A percentile compares a stretch with the other conserved stretches of the same genome.
These are phyloP conservation scores for Aspergillus cavernicola DNA, from an alignment of 495 filamentous ascomycete species.

Conservation along the genomic window DNA sequence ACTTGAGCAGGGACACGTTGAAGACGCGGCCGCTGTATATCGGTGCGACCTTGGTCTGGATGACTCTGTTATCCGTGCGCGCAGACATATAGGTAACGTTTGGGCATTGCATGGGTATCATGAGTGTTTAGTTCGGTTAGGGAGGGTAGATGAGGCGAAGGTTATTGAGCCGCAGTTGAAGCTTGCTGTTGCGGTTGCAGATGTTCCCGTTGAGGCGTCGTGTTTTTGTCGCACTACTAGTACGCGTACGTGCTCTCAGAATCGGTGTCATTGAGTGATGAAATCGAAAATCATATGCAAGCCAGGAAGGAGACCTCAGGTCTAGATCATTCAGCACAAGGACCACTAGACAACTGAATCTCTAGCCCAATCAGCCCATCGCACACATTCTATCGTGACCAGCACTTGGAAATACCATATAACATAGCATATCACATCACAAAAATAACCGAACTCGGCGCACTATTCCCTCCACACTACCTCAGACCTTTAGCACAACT, in stretches of 20 bases:
- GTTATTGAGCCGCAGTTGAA: slow-evolving; percentile 48
- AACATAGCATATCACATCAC: too few species aligned
- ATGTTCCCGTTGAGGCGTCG: slow-evolving; percentile 54
- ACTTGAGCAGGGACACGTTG: slow-evolving; percentile 53
- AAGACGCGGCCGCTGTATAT: slow-evolving; percentile 52
- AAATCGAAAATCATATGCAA: too few species aligned
- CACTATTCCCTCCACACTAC: too few species aligned
- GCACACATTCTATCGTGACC: too few species aligned
- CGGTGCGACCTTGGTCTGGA: slow-evolving; percentile 55
- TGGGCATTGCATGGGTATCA: slow-evolving; percentile 62
- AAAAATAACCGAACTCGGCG: too few species aligned
- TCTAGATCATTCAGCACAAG: too few species aligned
- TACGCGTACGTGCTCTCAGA: background rate
- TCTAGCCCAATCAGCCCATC: too few species aligned
- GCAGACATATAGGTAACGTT: slow-evolving; percentile 60
- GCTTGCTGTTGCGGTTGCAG: slow-evolving; percentile 48
- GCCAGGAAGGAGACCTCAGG: too few species aligned
- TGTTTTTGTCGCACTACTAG: slow-evolving; percentile 52
- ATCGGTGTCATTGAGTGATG: background rate
- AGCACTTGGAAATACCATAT: too few species aligned
- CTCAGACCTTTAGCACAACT: too few species aligned
- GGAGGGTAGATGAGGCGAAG: slow-evolving; percentile 43
- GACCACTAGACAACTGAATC: too few species aligned
- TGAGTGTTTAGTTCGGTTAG: slow-evolving; percentile 53
- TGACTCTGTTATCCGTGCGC: slow-evolving; percentile 48